Conservation (phyloP, 495 filamentous ascomycete genomes). For the Mycothermus thermophilus region DNA sequence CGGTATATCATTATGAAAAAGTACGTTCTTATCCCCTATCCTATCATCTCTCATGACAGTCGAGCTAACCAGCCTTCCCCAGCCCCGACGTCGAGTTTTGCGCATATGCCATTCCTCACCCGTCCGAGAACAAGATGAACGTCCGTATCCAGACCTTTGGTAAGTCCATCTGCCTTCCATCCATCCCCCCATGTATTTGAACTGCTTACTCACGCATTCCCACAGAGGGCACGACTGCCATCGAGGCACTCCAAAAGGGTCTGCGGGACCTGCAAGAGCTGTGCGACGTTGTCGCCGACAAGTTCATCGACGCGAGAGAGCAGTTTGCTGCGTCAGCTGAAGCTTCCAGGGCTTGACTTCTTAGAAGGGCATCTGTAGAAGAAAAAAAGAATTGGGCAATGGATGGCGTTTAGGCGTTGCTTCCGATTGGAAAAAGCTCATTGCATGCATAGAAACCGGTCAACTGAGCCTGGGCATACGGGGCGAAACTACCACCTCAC, state of each 20-base stretch:
- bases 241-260: slow-evolving; percentile 79
- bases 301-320: slow-evolving; percentile 56
- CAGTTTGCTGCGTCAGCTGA: slow-evolving; percentile 52
- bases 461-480: too few relatives aligned
- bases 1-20: slow-evolving; percentile 98
- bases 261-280: slow-evolving; percentile 75
- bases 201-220: background rate
- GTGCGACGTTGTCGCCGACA: slow-evolving; percentile 80
- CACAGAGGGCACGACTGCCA: slow-evolving; percentile 65
- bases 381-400: too few relatives aligned
- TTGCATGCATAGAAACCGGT: too few relatives aligned
- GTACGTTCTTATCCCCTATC: slow-evolving; percentile 31
- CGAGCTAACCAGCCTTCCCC: slow-evolving; percentile 3
- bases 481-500: too few relatives aligned
- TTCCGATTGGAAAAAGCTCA: slow-evolving; percentile 5
- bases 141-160: slow-evolving; percentile 92
- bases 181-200: background rate
- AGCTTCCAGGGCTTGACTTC: too few relatives aligned
- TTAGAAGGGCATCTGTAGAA: too few relatives aligned
- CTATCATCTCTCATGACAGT: slow-evolving; percentile 3
- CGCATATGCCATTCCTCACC: slow-evolving; percentile 95
- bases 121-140: slow-evolving; percentile 92
- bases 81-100: slow-evolving; percentile 95
- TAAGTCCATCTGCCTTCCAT: slow-evolving; percentile 26
- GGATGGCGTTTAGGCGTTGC: slow-evolving; percentile 18